Evolutionary conservation across 306 rosid species (phyloP), one percentile per base, ranked within the genome.

Genomic region (Sphenostylis stenocarpa): DNA sequence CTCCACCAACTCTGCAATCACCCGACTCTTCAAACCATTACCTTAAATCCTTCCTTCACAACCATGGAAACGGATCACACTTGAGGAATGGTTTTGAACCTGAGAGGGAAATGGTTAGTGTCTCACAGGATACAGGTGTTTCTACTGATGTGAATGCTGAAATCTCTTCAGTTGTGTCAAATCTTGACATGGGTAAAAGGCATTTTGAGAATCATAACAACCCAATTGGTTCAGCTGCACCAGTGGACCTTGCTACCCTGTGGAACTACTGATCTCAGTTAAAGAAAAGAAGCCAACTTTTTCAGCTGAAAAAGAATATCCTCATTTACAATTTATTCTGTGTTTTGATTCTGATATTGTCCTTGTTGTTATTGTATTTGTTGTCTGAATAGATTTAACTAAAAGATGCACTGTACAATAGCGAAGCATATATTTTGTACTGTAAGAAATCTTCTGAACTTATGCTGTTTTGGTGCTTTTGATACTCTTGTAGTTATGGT

Each of bases 41-140:
- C 65, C 85, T 93, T 7, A 71, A 86, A 74, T 84, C 90, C 62
- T 77, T 89, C 24, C 65, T 93, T 21, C 85, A 83, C 10, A 87
- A 77, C 68, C 80, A 82, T 28, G 90, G 72, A 70, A 81, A 81
- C 48, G 91, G 77, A 19, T 79, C 91, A 44, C 80, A 64, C 73
- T 20, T 81, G 77, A 85, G 85, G 76, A 87, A 52, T 36, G 61
- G 70, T 47, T 88, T 84, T 77, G 87, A 86, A 76, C 13, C 87
- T 38, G 87, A 86, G 73, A 80, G 77, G 77, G 92, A 85, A 11
- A 84, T 82, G 51, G 39, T 60, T 15, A 82, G 72, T 19, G 76
- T 76, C 55, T 82, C 95, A 0, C 97, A 85, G 62, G 88, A 85
- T 67, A 84, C 91, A 21, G 72, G 81, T 16, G 61, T 85, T 5